Evolutionary conservation across 805 yeast species (phyloP).

Genomic region (Sugiyamaella marilandica): DNA sequence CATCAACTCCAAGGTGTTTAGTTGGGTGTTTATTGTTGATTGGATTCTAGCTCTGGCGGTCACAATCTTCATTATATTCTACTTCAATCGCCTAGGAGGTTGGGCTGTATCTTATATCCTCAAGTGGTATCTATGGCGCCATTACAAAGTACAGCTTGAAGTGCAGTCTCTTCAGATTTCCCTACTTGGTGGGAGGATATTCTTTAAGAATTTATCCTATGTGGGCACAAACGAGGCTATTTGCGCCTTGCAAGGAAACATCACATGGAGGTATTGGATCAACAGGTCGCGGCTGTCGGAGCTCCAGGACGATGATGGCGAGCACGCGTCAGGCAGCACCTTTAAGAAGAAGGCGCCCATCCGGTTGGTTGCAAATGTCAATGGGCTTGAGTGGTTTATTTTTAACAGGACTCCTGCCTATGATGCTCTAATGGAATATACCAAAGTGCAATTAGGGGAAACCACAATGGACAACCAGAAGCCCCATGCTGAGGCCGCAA

Average conservation of each 20-base stretch:
- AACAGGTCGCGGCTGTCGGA: constrained; percentile 39
- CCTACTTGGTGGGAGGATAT: constrained; percentile 74
- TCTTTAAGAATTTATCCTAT: constrained; percentile 68
- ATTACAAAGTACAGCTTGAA: constrained; percentile 51
- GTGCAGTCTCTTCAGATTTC: constrained; percentile 74
- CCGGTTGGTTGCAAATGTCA: constrained; percentile 44
- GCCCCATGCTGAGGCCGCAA: neutral
- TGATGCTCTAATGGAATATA: constrained; percentile 46
- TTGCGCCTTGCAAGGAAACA: constrained; percentile 61
- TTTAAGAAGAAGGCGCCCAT: constrained; percentile 10
- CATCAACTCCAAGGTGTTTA: constrained; percentile 30
- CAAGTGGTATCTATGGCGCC: constrained; percentile 59
- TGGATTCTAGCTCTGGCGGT: constrained; percentile 70
- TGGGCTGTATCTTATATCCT: constrained; percentile 47
- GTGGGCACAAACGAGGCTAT: constrained; percentile 71
- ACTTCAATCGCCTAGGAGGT: constrained; percentile 70
- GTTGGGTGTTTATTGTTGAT: constrained; percentile 78
- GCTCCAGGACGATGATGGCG: constrained; percentile 4
- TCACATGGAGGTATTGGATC: constrained; percentile 94
- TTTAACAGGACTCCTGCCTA: constrained; percentile 79
- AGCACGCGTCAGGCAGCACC: neutral
- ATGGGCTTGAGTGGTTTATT: constrained; percentile 78
- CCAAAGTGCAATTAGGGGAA: neutral
- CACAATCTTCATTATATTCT: constrained; percentile 62
- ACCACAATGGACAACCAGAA: neutral